A percentile compares a stretch with the other conserved stretches of the same genome.
These are phyloP conservation scores for Ambispora gerdemannii DNA, from an alignment of 192 early-diverging fungal species.

Conservation along the genomic window DNA sequence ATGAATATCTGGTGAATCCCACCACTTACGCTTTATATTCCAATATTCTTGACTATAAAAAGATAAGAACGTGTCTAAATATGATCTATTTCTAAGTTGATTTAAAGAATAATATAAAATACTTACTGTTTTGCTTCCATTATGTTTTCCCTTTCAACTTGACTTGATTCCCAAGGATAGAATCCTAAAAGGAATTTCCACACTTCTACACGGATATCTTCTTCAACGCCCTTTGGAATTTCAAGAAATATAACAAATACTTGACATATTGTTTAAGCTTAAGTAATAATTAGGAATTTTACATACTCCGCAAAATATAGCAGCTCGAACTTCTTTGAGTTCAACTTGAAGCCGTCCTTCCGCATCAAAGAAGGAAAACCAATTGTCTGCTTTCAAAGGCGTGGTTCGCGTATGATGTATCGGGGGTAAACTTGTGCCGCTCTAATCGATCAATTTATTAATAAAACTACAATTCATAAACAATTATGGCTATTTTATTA, in stretches of 20 bases:
- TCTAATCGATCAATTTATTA: slow-evolving; percentile 27
- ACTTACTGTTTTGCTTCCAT: slow-evolving; percentile 50
- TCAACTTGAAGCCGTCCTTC: slow-evolving; percentile 48
- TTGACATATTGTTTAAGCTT: background rate
- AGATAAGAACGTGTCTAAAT: background rate
- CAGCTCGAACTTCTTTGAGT: slow-evolving; percentile 50
- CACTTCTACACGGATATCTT: slow-evolving; percentile 73
- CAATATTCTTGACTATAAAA: slow-evolving; percentile 57
- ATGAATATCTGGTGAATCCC: slow-evolving; percentile 54
- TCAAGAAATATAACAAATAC: background rate
- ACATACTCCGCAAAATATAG: slow-evolving; percentile 60
- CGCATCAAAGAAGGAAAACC: slow-evolving; percentile 68
- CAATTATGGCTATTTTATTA: too few relatives aligned
- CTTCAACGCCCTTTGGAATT: slow-evolving; percentile 62
- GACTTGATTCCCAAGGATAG: slow-evolving; percentile 80
- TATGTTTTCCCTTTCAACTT: slow-evolving; percentile 63
- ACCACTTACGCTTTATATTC: slow-evolving; percentile 64
- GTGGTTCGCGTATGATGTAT: slow-evolving; percentile 47
- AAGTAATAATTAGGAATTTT: background rate
- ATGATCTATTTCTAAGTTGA: background rate
- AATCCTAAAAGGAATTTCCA: slow-evolving; percentile 89
- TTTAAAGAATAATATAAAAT: background rate
- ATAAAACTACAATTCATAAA: too few relatives aligned
- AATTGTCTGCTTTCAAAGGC: slow-evolving; percentile 62
- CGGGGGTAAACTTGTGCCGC: slow-evolving; percentile 44